These are phyloP conservation scores for Aphanomyces stellatus DNA, from an alignment of 352 stramenopile genomes.

Conservation along the genomic window DNA sequence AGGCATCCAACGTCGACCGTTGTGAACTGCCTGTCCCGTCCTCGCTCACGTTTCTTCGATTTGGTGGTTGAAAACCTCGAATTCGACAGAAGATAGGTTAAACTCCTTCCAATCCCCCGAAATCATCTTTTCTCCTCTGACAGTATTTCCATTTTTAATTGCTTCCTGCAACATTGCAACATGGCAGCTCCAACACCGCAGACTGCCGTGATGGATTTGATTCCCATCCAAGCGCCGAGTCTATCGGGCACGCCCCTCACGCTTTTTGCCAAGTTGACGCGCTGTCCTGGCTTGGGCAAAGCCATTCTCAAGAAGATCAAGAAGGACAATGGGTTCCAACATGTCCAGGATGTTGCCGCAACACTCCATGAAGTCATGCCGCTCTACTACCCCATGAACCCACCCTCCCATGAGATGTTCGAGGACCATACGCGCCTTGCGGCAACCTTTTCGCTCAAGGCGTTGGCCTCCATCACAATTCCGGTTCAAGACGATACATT, in stretches of 20 bases:
- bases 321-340: conserved; percentile 50
- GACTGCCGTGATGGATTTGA: conserved; percentile 28
- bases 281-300: conserved; percentile 38
- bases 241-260: conserved; percentile 30
- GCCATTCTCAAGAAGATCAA: conserved; percentile 31
- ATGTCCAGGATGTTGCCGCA: conserved; percentile 39
- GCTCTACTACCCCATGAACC: conserved; percentile 54
- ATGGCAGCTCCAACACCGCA: neutral
- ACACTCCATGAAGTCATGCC: conserved; percentile 52
- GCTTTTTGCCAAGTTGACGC: conserved; percentile 31
- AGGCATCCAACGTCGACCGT: no score
- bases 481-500: conserved; percentile 32
- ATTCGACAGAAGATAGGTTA: neutral
- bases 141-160: neutral
- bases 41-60: conserved; percentile 73
- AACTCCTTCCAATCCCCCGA: neutral
- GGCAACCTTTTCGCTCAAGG: conserved; percentile 21
- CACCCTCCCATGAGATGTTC: conserved; percentile 20
- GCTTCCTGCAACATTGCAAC: no score
- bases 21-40: conserved; percentile 87
- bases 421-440: conserved; percentile 25
- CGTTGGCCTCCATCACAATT: conserved; percentile 25
- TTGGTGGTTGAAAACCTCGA: conserved; percentile 28
- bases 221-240: conserved; percentile 33
- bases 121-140: neutral